Percentiles rank a stretch among this genome's conserved stretches.
These are phyloP conservation scores for Tagetes patula DNA, from an alignment of 129 eudicot species.

Conservation along the genomic window DNA sequence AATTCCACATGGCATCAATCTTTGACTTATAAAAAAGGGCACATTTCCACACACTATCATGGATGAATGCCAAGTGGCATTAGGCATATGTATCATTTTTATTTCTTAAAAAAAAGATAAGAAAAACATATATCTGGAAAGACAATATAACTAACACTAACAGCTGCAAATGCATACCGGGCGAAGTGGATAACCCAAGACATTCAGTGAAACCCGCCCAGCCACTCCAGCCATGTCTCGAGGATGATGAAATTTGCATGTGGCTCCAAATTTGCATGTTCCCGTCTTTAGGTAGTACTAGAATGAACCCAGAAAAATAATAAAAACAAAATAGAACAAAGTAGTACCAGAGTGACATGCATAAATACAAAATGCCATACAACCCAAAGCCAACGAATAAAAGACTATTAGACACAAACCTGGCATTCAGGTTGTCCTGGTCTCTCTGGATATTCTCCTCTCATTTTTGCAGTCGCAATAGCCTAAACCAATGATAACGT, in stretches of 20 bases:
- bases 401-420: slow-evolving; percentile 33
- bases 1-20: neutral
- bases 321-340: neutral
- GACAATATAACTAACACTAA: slow-evolving; percentile 19
- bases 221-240: slow-evolving; percentile 85
- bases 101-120: neutral
- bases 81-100: neutral
- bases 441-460: slow-evolving; percentile 90
- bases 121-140: neutral
- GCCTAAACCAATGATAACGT: slow-evolving; percentile 46
- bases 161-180: slow-evolving; percentile 61
- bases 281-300: slow-evolving; percentile 92
- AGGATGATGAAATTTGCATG: slow-evolving; percentile 98
- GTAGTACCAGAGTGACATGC: slow-evolving; percentile 50
- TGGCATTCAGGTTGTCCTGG: slow-evolving; percentile 86
- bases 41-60: neutral
- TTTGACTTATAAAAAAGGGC: neutral
- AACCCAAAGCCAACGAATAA: neutral
- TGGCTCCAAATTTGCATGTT: slow-evolving; percentile 93
- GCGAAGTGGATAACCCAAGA: slow-evolving; percentile 94
- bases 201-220: slow-evolving; percentile 75
- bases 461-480: slow-evolving; percentile 83
- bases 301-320: neutral
- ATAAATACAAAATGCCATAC: slow-evolving; percentile 15
- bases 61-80: neutral